Evolutionary conservation across 2,329 filamentous ascomycete species (phyloP).

Genomic region (Periconia sp.): DNA sequence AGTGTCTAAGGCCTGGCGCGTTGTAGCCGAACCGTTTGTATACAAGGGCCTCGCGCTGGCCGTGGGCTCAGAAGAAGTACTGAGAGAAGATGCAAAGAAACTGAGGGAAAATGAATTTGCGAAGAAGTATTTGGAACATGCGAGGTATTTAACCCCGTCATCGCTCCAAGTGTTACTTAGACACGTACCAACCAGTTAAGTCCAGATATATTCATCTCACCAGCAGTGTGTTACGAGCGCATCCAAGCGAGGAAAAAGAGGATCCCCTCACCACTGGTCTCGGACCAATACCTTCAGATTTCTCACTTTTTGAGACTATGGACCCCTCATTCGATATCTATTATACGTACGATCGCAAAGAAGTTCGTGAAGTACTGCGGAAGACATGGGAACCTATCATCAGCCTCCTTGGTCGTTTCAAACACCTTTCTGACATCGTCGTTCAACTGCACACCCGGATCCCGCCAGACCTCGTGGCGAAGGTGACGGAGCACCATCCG

Average conservation of each 20-base stretch:
- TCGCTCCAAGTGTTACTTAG: no score
- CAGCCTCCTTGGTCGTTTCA: neutral
- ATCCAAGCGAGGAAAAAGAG: no score
- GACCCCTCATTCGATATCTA: no score
- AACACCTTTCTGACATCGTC: neutral
- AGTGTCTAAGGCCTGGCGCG: neutral
- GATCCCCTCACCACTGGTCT: no score
- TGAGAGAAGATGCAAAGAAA: neutral
- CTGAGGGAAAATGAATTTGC: neutral
- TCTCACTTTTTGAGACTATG: no score
- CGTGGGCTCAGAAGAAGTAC: neutral
- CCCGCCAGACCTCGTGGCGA: neutral
- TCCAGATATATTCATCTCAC: no score
- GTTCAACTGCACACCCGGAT: neutral
- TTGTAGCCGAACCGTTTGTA: neutral
- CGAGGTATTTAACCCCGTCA: no score
- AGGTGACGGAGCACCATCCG: neutral
- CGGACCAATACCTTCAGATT: no score
- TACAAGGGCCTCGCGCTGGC: neutral
- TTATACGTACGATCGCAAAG: no score
- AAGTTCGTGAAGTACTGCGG: neutral
- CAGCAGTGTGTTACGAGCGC: no score
- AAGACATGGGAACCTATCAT: neutral
- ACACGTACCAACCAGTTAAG: no score
- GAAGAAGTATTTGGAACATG: conserved; percentile 1